These are phyloP conservation scores for Mycena haematopus DNA, from an alignment of 768 basidiomycete genomes.

Conservation along the genomic window DNA sequence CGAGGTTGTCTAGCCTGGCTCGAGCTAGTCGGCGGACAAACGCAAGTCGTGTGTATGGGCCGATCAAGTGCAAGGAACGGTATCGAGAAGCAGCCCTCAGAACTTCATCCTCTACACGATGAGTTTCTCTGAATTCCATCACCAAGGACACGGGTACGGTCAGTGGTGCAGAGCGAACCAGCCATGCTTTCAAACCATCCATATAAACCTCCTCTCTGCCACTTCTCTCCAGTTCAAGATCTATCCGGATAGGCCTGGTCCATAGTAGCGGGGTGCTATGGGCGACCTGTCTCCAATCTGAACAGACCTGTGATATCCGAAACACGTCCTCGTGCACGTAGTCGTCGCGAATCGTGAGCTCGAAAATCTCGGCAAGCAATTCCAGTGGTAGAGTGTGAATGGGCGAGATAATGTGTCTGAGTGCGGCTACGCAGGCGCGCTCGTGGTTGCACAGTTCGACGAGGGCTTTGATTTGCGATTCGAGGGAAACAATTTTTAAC, in stretches of 20 bases:
- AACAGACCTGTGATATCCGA: background rate
- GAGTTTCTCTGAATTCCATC: background rate
- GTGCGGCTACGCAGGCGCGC: background rate
- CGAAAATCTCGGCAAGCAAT: conserved; percentile 1
- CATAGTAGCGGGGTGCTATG: background rate
- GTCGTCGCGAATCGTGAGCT: background rate
- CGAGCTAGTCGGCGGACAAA: too few species aligned
- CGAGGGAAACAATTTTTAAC: background rate
- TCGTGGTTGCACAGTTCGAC: background rate
- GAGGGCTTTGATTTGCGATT: background rate
- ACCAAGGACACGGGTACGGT: background rate
- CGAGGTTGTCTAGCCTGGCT: too few species aligned
- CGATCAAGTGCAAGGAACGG: too few species aligned
- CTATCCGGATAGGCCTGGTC: background rate
- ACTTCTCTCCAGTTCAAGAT: background rate
- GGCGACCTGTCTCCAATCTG: background rate
- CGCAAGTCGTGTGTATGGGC: too few species aligned
- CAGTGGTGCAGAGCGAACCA: background rate
- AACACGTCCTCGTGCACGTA: background rate
- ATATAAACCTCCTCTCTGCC: background rate
- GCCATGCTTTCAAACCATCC: background rate
- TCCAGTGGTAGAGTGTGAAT: background rate
- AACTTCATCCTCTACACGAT: too few species aligned
- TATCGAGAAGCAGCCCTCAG: too few species aligned
- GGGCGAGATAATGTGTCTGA: background rate